These are phyloP conservation scores for Escallonia rubra DNA, from an alignment of 129 eudicot genomes.

Conservation along the genomic window DNA sequence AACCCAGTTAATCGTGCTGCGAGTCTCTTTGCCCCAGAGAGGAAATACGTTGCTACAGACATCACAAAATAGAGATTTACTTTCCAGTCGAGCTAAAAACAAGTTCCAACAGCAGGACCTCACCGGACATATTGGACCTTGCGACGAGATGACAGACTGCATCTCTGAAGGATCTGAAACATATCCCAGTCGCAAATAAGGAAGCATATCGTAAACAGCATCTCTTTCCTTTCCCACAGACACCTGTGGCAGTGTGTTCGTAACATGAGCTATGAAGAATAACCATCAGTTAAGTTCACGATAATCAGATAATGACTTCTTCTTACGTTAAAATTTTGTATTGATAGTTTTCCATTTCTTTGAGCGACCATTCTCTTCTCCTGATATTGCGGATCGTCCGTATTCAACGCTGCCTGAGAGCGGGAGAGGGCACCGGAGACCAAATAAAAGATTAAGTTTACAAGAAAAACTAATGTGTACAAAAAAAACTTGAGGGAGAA, in stretches of 20 bases:
- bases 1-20: no score
- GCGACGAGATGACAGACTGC: conserved; percentile 87
- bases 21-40: no score
- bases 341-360: conserved; percentile 80
- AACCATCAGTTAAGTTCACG: conserved; percentile 1
- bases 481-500: conserved; percentile 1
- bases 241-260: conserved; percentile 41
- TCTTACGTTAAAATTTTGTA: conserved; percentile 64
- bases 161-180: conserved; percentile 92
- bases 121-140: conserved; percentile 96
- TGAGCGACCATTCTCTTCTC: conserved; percentile 96
- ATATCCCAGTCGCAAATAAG: conserved; percentile 91
- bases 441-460: not conserved
- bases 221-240: conserved; percentile 86
- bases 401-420: conserved; percentile 78
- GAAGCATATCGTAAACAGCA: conserved; percentile 82
- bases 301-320: conserved; percentile 10
- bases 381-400: conserved; percentile 98
- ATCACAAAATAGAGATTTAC: not conserved
- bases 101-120: conserved; percentile 19
- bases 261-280: conserved; percentile 8
- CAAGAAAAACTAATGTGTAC: conserved; percentile 5
- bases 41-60: not conserved
- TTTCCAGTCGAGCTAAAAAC: conserved; percentile 5
- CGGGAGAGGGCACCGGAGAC: conserved; percentile 4